A percentile compares a stretch with the other conserved stretches of the same genome.
phyloP scores from a whole-genome alignment of 78 protist species.

The Tieghemostelium lacteum region DNA sequence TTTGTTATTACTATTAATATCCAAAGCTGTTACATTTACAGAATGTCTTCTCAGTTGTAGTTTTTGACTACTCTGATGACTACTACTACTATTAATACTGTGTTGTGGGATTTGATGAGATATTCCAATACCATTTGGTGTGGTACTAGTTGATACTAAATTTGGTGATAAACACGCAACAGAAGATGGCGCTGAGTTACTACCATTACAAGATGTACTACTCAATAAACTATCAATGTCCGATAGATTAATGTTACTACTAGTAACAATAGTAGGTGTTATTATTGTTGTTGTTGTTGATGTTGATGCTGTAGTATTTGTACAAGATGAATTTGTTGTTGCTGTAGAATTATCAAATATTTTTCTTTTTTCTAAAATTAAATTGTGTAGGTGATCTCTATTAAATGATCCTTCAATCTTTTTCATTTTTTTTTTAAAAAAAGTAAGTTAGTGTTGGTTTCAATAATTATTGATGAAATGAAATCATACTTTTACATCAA shows the following conservation, averaged over 20 bases:
- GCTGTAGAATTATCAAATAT: background rate
- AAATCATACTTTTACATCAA: conserved; percentile 2
- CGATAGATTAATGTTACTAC: background rate
- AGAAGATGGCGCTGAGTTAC: background rate
- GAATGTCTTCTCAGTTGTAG: background rate
- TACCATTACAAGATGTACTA: background rate
- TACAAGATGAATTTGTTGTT: background rate
- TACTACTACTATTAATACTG: background rate
- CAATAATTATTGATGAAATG: background rate
- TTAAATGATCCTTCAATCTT: background rate
- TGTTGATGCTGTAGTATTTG: background rate
- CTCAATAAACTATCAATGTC: background rate
- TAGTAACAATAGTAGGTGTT: background rate
- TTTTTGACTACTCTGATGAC: background rate
- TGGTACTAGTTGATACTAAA: background rate
- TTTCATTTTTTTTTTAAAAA: background rate
- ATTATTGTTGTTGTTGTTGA: background rate
- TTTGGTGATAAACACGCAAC: background rate
- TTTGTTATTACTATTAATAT: no score
- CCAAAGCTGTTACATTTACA: background rate
- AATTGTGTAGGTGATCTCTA: no score
- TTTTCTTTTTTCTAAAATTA: background rate
- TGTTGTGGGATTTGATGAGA: background rate
- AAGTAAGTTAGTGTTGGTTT: background rate
- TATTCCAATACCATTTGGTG: background rate